Evolutionary conservation across 495 filamentous ascomycete species (phyloP).

Genomic region (Podospora conica): DNA sequence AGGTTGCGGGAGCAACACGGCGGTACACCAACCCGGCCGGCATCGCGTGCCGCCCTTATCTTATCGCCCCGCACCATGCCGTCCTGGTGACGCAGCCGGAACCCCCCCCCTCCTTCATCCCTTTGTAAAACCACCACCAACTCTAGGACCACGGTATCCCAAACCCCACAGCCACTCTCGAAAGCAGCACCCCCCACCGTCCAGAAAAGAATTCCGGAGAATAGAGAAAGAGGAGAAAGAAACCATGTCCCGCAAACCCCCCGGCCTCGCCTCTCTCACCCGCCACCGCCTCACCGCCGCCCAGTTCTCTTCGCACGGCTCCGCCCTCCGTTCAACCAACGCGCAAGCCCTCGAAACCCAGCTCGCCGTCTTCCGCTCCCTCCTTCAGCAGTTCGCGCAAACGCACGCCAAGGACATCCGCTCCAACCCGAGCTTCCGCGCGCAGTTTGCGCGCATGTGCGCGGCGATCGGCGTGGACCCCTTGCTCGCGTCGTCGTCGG

Average conservation of each 20-base stretch:
- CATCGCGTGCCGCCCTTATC: slow-evolving; percentile 11
- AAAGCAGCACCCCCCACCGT: neutral
- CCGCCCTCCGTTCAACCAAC: slow-evolving; percentile 72
- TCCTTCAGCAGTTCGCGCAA: slow-evolving; percentile 88
- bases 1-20: neutral
- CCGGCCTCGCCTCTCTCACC: slow-evolving; percentile 88
- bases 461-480: slow-evolving; percentile 94
- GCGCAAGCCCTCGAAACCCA: slow-evolving; percentile 79
- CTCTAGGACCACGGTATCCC: neutral
- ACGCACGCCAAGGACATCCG: slow-evolving; percentile 93
- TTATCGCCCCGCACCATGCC: slow-evolving; percentile 12
- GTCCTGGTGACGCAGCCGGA: slow-evolving; percentile 4
- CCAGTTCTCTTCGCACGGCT: slow-evolving; percentile 84
- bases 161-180: neutral
- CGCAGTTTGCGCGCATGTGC: slow-evolving; percentile 98
- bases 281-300: slow-evolving; percentile 71
- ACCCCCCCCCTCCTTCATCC: neutral
- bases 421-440: slow-evolving; percentile 88
- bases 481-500: slow-evolving; percentile 57
- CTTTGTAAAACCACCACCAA: neutral
- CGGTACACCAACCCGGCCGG: neutral
- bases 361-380: slow-evolving; percentile 88
- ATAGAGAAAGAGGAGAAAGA: neutral
- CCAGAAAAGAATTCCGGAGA: too few species aligned
- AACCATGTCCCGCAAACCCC: slow-evolving; percentile 59